Evolutionary conservation across 768 basidiomycete species (phyloP).

Genomic region (Leccinellum luteum): DNA sequence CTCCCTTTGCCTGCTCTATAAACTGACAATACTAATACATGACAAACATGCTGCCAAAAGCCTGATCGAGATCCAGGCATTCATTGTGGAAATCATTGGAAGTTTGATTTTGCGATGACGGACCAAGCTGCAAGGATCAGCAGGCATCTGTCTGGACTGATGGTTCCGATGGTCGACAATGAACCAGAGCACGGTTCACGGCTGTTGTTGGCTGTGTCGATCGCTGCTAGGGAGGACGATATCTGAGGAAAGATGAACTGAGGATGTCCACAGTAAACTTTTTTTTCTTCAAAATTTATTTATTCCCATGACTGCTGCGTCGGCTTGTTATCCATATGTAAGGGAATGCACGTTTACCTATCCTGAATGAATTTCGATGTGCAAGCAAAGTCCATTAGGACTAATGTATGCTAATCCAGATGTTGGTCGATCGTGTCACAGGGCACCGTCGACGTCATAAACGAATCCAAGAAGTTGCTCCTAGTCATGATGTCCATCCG

Average conservation of each 20-base stretch:
- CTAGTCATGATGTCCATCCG: slow-evolving; percentile 47
- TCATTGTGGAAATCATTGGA: slow-evolving; percentile 44
- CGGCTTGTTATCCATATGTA: no score
- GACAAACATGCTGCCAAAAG: not conserved
- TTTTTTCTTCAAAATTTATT: not conserved
- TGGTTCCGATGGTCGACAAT: slow-evolving; percentile 33
- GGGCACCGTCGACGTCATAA: not conserved
- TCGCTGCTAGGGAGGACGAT: not conserved
- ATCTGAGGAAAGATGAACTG: not conserved
- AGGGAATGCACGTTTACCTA: not conserved
- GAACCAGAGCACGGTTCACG: slow-evolving; percentile 28
- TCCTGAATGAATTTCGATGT: not conserved
- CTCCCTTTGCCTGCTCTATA: not conserved
- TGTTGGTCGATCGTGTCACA: not conserved
- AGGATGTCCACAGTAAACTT: not conserved
- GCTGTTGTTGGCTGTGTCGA: slow-evolving; percentile 18
- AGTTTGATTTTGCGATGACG: slow-evolving; percentile 46
- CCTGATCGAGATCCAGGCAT: not conserved
- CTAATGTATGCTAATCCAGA: not conserved
- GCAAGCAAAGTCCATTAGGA: not conserved
- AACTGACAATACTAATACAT: not conserved
- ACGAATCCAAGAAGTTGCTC: not conserved
- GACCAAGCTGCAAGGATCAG: slow-evolving; percentile 21
- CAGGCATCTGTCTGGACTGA: slow-evolving; percentile 23
- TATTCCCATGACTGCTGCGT: not conserved